Evolutionary conservation across 2,329 filamentous ascomycete genomes (phyloP), one percentile per base, ranked within the genome.

Genomic region (Aurifilum marmelostoma): DNA sequence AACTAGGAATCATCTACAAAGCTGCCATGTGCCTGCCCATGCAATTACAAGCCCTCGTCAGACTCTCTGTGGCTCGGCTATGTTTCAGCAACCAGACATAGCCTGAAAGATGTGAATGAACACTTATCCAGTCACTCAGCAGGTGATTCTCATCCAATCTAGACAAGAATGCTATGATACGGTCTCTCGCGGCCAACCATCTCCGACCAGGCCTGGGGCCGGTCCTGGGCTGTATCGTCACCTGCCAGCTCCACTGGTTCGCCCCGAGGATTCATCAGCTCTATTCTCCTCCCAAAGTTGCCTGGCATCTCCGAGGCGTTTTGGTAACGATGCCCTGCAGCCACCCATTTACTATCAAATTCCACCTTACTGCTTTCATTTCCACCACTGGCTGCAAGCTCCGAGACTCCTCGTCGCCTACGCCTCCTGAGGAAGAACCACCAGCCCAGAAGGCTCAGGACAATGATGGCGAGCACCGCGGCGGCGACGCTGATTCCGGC

Each of bases 361-460:
- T 37, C 56, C 56, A 37, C 32, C 29, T 37, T 37, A 18, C 21
- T 59, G 56, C 32, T 12, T 8, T 29, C 14, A 18, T 14, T 24
- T 5, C 34, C 34, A 34, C 6, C 27, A 1, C 27, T 27, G 52
- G 14, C 12, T 1, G 14, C 14, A 12, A 18, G 52, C 7, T 21
- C 41, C 12, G 14, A 24, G 1, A 8, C 47, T 50, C 47, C 21
- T 7, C 52, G 24, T 7, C 52, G 52, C 52, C 52, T 56, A 12
- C 52, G 52, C 58, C 59, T 62, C 59, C 59, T 62, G 34, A n/a
- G 59, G n/a, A 43, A 41, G n/a, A 62, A 27, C 59, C 37, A 62
- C 37, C 59, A 32, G n/a, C 21, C 3, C 16, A 29, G 12, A 16
- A 66, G 11, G 34, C n/a, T 3, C 18, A 54, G 3, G 43, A 29